Evolutionary conservation across 2,329 filamentous ascomycete genomes (phyloP).

Genomic region (Exophiala sp.): DNA sequence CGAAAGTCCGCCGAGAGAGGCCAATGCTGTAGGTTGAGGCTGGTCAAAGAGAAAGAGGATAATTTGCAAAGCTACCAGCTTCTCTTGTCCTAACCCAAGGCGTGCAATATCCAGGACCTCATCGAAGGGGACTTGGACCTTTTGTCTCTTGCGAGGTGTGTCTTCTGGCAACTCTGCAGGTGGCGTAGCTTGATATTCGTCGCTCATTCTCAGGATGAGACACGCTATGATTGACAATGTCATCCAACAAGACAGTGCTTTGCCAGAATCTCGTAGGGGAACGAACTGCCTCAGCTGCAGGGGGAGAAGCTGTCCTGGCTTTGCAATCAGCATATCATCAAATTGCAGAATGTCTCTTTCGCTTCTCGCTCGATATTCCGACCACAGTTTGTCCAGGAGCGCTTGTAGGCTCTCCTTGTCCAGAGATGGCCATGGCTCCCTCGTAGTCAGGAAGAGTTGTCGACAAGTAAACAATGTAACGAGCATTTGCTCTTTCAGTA

Average conservation of each 20-base stretch:
- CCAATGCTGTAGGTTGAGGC: neutral
- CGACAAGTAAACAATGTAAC: slow-evolving; percentile 66
- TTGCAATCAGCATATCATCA: slow-evolving; percentile 66
- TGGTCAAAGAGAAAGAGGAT: slow-evolving; percentile 21
- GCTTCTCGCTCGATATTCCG: slow-evolving; percentile 71
- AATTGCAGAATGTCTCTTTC: slow-evolving; percentile 71
- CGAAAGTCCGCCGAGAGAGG: slow-evolving; percentile 1
- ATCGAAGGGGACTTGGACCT: slow-evolving; percentile 10
- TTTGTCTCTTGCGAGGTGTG: slow-evolving; percentile 20
- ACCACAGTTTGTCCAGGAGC: slow-evolving; percentile 53
- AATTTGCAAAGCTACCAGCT: slow-evolving; percentile 19
- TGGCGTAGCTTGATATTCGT: neutral
- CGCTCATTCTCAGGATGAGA: slow-evolving; percentile 24
- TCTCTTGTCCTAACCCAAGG: slow-evolving; percentile 11
- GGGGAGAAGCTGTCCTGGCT: slow-evolving; percentile 25
- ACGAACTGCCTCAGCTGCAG: slow-evolving; percentile 38
- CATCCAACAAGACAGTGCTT: slow-evolving; percentile 41
- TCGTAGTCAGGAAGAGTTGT: slow-evolving; percentile 52
- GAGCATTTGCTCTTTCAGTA: slow-evolving; percentile 73
- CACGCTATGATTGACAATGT: slow-evolving; percentile 39
- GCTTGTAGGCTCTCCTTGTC: slow-evolving; percentile 6
- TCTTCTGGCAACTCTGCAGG: neutral
- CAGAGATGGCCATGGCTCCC: slow-evolving; percentile 34
- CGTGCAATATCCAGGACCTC: slow-evolving; percentile 11
- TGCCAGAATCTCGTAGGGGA: slow-evolving; percentile 35